Conservation (phyloP, 306 rosid species). For the Prunus salicina region DNA sequence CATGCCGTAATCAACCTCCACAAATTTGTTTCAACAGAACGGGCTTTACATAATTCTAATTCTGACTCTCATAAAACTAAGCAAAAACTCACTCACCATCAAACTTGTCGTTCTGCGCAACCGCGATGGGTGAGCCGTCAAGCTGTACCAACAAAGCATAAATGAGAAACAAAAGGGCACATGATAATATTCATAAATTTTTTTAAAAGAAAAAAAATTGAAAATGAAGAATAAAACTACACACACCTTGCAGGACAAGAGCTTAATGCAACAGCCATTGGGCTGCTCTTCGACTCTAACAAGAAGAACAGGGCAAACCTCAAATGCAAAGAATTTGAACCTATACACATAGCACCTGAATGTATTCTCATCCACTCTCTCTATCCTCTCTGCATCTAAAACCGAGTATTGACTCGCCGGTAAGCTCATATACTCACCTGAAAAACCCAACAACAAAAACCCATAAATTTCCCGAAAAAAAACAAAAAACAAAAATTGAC, state of each 20-base stretch:
- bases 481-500: too few species aligned
- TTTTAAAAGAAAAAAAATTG: too few species aligned
- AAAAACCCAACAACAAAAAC: conserved; percentile 13
- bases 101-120: conserved; percentile 87
- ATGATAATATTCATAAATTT: background rate
- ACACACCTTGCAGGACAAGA: conserved; percentile 90
- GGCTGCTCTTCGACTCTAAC: conserved; percentile 85
- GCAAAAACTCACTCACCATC: conserved; percentile 48
- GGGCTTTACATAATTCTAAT: background rate
- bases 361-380: conserved; percentile 77
- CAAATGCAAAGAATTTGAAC: conserved; percentile 75
- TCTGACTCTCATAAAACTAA: background rate
- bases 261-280: conserved; percentile 79
- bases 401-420: conserved; percentile 98
- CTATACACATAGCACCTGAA: conserved; percentile 85
- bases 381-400: conserved; percentile 95
- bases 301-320: conserved; percentile 87
- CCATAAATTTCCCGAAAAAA: background rate
- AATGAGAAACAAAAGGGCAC: conserved; percentile 15
- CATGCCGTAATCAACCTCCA: background rate
- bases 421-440: conserved; percentile 87
- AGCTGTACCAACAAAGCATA: conserved; percentile 47
- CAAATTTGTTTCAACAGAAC: background rate
- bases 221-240: background rate
- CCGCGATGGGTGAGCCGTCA: conserved; percentile 83